Evolutionary conservation across 352 stramenopile genomes (phyloP).

Genomic region (Globisporangium carolinianum): DNA sequence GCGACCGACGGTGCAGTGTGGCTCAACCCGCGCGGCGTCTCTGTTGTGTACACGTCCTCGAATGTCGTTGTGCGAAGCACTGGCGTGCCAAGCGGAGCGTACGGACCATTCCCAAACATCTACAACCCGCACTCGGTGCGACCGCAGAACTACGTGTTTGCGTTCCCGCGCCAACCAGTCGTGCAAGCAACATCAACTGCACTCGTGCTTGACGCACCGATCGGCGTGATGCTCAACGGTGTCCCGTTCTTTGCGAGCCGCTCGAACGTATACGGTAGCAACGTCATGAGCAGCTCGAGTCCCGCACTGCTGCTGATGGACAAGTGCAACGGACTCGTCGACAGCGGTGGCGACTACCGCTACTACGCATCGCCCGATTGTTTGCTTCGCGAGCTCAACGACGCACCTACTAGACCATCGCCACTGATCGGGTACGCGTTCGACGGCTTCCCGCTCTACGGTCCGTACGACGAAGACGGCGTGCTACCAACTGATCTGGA

Average conservation of each 20-base stretch:
- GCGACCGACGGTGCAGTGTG: conserved; percentile 14
- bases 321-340: conserved; percentile 66
- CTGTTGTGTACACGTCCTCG: conserved; percentile 42
- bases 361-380: conserved; percentile 71
- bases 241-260: conserved; percentile 51
- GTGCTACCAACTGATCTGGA: conserved; percentile 44
- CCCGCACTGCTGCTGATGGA: conserved; percentile 39
- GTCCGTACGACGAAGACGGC: conserved; percentile 41
- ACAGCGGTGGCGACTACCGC: conserved; percentile 55
- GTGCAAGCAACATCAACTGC: conserved; percentile 15
- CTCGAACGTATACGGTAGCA: conserved; percentile 29
- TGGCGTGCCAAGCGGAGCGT: conserved; percentile 37
- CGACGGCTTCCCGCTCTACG: conserved; percentile 74
- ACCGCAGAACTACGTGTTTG: conserved; percentile 60
- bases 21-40: conserved; percentile 43
- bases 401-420: conserved; percentile 20
- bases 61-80: conserved; percentile 54
- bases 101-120: conserved; percentile 57
- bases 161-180: conserved; percentile 38
- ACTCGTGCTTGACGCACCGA: conserved; percentile 30
- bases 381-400: conserved; percentile 36
- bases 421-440: conserved; percentile 65
- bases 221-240: conserved; percentile 72
- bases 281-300: conserved; percentile 34
- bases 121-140: conserved; percentile 45